Conservation (phyloP, 163 green algal genomes). For the Prototheca stagnorum region DNA sequence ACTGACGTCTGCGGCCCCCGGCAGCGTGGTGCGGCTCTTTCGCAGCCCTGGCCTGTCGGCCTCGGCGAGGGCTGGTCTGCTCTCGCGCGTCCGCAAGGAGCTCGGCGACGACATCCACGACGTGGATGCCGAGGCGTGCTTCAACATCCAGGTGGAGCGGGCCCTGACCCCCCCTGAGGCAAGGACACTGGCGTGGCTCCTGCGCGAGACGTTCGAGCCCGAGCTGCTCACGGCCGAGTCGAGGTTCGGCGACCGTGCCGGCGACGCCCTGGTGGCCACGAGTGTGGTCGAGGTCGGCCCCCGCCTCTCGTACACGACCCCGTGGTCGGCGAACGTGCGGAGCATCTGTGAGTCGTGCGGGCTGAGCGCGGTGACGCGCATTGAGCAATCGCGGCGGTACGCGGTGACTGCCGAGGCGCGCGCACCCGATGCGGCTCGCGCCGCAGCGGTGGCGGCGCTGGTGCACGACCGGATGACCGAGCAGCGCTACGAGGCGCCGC, state of each 20-base stretch:
- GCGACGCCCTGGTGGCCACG: slow-evolving; percentile 56
- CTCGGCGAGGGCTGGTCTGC: slow-evolving; percentile 27
- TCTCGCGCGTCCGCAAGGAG: slow-evolving; percentile 25
- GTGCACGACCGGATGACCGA: slow-evolving; percentile 99
- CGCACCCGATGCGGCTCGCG: too few relatives aligned
- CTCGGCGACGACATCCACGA: slow-evolving; percentile 10
- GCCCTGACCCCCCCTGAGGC: slow-evolving; percentile 48
- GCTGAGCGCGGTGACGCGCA: slow-evolving; percentile 32
- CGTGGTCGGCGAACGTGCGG: slow-evolving; percentile 89
- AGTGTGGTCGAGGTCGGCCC: slow-evolving; percentile 61
- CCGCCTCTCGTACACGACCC: slow-evolving; percentile 84
- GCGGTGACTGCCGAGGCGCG: slow-evolving; percentile 1
- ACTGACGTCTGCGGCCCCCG: not conserved
- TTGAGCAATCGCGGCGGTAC: slow-evolving; percentile 55
- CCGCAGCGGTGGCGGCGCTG: slow-evolving; percentile 21
- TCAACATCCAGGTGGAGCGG: slow-evolving; percentile 63
- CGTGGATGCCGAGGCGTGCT: slow-evolving; percentile 61
- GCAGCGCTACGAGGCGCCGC: slow-evolving; percentile 68
- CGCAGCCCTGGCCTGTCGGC: slow-evolving; percentile 32
- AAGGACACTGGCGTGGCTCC: slow-evolving; percentile 74
- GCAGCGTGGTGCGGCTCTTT: slow-evolving; percentile 41
- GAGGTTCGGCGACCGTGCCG: slow-evolving; percentile 3
- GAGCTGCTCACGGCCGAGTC: slow-evolving; percentile 59
- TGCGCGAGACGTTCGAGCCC: slow-evolving; percentile 93
- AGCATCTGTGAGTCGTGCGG: slow-evolving; percentile 79